Conservation (phyloP, 345 rosid genomes). For the Toxicodendron radicans region DNA sequence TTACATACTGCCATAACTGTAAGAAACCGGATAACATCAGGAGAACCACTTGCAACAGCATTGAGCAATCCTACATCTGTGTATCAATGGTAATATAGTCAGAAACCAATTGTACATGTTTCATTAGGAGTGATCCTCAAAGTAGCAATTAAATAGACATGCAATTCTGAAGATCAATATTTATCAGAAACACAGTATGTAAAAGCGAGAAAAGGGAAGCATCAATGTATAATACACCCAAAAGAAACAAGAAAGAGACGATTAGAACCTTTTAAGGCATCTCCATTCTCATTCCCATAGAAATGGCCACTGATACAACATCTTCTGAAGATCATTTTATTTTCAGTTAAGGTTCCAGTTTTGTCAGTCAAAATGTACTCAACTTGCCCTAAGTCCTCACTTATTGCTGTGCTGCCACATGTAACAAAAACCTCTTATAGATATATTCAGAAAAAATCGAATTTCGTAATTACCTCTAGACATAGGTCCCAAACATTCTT, state of each 20-base stretch:
- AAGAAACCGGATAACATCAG: slow-evolving; percentile 79
- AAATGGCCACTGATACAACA: slow-evolving; percentile 83
- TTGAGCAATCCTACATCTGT: slow-evolving; percentile 69
- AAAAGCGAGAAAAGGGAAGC: neutral
- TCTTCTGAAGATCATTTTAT: slow-evolving; percentile 94
- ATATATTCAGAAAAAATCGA: neutral
- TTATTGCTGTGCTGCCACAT: slow-evolving; percentile 98
- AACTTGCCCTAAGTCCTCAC: slow-evolving; percentile 99
- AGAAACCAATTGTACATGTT: slow-evolving; percentile 11
- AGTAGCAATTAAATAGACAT: neutral
- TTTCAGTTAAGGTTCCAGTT: slow-evolving; percentile 98
- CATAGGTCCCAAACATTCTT: slow-evolving; percentile 37
- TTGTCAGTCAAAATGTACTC: slow-evolving; percentile 98
- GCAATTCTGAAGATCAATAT: no score
- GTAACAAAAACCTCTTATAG: slow-evolving; percentile 38
- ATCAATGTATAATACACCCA: neutral
- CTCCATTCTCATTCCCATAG: slow-evolving; percentile 86
- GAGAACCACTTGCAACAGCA: slow-evolving; percentile 74
- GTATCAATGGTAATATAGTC: slow-evolving; percentile 8
- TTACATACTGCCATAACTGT: slow-evolving; percentile 94
- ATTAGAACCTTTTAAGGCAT: slow-evolving; percentile 84
- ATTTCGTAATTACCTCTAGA: neutral
- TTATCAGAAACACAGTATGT: neutral
- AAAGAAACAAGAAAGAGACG: neutral
- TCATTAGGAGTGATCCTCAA: neutral